Base-by-base conservation (phyloP, 2,329 filamentous ascomycete genomes). In the Trichoderma guizhouense region DNA sequence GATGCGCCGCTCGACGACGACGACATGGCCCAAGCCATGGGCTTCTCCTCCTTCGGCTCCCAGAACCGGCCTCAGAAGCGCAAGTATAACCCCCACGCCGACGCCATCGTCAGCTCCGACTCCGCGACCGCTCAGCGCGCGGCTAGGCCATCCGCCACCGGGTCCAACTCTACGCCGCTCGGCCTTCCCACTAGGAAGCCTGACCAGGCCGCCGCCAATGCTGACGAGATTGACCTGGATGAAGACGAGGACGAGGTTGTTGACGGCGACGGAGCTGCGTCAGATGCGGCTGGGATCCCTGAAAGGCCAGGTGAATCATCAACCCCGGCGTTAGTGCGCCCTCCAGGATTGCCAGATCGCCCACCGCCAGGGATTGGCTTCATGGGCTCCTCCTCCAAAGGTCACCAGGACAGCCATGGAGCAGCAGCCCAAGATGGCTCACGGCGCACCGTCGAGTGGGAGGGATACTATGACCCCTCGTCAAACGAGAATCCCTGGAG, bases 401-500 rank as follows among this genome's bases (percentile, higher is more conserved):
- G 66, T 5, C 66, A 65, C 70, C 57, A 57, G 68, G 53, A 24
- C 32, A 69, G 36, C 63, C 71, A 34, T 9, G 51, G 47, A 7
- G 28, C 73, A 14, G n/a, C 72, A 15, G 21, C 72, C 74, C 39
- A 69, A 69, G 36, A 57, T 9, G 61, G 47, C 30, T 61, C 64
- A 18, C 21, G 30, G 39, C 72, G 82, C 72, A 21, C 53, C 28
- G 81, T 81, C 1, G 93, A 91, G 84, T 92, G 91, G 80, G 82
- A 86, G 51, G 89, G 85, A 43, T 93, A 92, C 79, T 94, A 93
- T 79, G 87, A 93, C 72, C 87, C 88, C 0, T 86, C 84, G 72
- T 92, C 91, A 73, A 89, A 93, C 75, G 86, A 90, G 78, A 93
- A 95, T 78, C 92, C 92, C 0, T 95, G 92, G 92, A 87, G 85